Base-by-base conservation (phyloP, 805 yeast species). In the Nakazawaea ernobii region DNA sequence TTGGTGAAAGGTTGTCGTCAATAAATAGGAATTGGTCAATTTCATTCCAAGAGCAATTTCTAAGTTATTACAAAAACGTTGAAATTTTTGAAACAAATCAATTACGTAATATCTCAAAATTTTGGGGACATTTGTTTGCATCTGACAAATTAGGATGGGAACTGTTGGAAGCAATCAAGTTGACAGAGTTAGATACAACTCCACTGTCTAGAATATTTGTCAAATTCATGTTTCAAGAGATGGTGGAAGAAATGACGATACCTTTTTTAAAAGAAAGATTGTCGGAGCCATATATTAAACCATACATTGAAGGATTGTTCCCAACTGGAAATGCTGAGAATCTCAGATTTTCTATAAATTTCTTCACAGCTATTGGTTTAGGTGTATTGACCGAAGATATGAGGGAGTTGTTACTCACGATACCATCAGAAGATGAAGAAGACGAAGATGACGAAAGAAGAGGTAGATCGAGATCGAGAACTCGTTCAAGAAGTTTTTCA, bases 281-380 rank as follows among this genome's bases (percentile, higher is more conserved):
- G 6, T 55, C 63, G 3, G 86, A 84, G 49, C 75, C 72, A 0
- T 75, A 75, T 48, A 67, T 79, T 14, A 69, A 70, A 43, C 74
- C 76, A 0, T 73, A 55, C 41, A 49, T 84, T 30, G 54, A 50
- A 1, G 88, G 88, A 0, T 53, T 91, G 35, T 86, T 91, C 57
- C 97, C 96, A 1, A 11, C 8, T 8, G 13, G 20, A 27, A 72
- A 71, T 46, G 69, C 72, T 6, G 82, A 79, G 8, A 67, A 77
- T 53, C 66, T 84, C 11, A 70, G 92, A 50, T 92, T 91, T 60
- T 75, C 95, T 1, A 89, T 90, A 59, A 92, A 92, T 59, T 92
- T 75, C 61, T 92, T 92, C 63, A 92, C 97, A 0, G 97, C 97
- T 1, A 89, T 92, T 52, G 95, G 95, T 0, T 62, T 92, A 42